Percentiles rank a stretch among this genome's conserved stretches.
These are phyloP conservation scores for Coemansia umbellata DNA, from an alignment of 192 early-diverging fungal species.

Conservation along the genomic window DNA sequence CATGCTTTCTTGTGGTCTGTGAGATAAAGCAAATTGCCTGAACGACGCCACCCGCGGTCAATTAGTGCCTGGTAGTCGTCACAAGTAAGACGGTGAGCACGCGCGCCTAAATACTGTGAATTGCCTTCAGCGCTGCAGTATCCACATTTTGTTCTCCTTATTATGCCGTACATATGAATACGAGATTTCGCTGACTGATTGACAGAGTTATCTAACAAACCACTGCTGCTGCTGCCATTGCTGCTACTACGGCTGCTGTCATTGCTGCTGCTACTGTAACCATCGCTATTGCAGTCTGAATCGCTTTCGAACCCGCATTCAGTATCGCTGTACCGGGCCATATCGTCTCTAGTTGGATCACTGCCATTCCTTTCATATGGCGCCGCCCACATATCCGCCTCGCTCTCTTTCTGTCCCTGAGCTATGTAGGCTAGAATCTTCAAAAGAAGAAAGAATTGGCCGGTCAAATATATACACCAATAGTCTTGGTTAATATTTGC, in stretches of 20 bases:
- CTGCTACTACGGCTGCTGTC: neutral
- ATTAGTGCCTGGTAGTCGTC: conserved; percentile 46
- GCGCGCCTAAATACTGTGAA: conserved; percentile 9
- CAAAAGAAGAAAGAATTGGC: too few species aligned
- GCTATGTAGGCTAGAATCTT: too few species aligned
- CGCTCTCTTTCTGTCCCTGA: too few species aligned
- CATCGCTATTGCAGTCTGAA: neutral
- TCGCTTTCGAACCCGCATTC: neutral
- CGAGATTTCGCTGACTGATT: neutral
- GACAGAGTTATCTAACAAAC: neutral
- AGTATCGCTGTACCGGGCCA: too few species aligned
- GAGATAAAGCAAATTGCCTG: conserved; percentile 44
- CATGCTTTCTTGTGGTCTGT: conserved; percentile 54
- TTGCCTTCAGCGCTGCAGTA: conserved; percentile 22
- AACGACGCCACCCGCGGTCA: conserved; percentile 51
- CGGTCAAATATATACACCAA: too few species aligned
- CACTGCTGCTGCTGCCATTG: neutral
- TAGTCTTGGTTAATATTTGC: too few species aligned
- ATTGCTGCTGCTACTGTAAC: neutral
- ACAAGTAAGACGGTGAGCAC: conserved; percentile 6
- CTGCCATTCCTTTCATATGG: neutral
- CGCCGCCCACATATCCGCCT: neutral
- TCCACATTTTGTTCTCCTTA: conserved; percentile 28
- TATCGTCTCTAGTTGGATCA: neutral
- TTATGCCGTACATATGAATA: conserved; percentile 13